Percentiles rank a stretch among this genome's conserved stretches.
These are phyloP conservation scores for Penicillium antarcticum DNA, from an alignment of 495 filamentous ascomycete genomes.

Conservation along the genomic window DNA sequence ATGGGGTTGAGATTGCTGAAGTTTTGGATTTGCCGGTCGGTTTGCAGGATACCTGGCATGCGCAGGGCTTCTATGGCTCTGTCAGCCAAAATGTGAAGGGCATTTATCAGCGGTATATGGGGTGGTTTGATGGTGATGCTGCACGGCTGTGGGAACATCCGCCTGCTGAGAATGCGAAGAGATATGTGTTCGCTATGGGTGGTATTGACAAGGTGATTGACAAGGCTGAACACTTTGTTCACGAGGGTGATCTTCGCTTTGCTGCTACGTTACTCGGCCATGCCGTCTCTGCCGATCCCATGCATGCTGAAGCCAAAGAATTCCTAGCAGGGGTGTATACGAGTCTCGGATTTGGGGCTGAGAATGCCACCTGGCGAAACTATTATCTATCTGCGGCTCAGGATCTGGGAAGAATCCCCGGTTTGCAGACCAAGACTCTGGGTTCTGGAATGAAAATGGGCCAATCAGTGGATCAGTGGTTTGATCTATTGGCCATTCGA, in stretches of 20 bases:
- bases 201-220: constrained; percentile 18
- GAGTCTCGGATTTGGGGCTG: constrained; percentile 25
- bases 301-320: constrained; percentile 3
- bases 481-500: constrained; percentile 6
- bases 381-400: constrained; percentile 18
- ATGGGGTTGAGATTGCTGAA: constrained; percentile 34
- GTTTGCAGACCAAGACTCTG: neutral
- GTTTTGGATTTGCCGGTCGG: constrained; percentile 21
- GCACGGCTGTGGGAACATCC: constrained; percentile 35
- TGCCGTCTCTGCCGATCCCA: constrained; percentile 16
- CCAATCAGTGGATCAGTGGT: constrained; percentile 12
- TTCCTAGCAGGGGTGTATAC: constrained; percentile 18
- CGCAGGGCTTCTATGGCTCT: constrained; percentile 34
- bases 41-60: constrained; percentile 19
- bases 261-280: constrained; percentile 24
- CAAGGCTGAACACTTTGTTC: constrained; percentile 12
- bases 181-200: constrained; percentile 27
- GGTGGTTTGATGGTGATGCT: constrained; percentile 38
- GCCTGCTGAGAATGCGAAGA: constrained; percentile 18
- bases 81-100: constrained; percentile 38
- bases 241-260: constrained; percentile 21
- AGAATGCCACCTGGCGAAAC: constrained; percentile 29
- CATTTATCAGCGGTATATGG: constrained; percentile 37
- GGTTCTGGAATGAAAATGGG: constrained; percentile 1
- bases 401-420: constrained; percentile 2